Evolutionary conservation across 306 rosid genomes (phyloP).

Genomic region (Ormosia semicastrata): DNA sequence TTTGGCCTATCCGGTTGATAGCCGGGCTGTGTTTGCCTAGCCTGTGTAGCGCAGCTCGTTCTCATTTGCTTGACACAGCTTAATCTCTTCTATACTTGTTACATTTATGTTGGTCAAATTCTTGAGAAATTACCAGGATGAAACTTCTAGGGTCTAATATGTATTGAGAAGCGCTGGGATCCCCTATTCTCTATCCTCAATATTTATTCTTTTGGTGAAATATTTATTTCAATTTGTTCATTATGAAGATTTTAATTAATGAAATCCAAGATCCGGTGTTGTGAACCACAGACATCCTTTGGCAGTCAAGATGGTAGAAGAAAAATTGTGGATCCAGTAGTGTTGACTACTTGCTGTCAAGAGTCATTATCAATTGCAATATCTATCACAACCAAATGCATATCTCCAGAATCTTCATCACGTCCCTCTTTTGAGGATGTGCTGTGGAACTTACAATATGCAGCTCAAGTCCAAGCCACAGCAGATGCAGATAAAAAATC

Average conservation of each 20-base stretch:
- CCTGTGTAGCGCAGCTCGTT: too few relatives aligned
- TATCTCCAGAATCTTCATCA: constrained; percentile 48
- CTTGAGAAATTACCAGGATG: neutral
- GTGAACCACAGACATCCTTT: constrained; percentile 69
- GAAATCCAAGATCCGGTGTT: constrained; percentile 7
- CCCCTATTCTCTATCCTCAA: neutral
- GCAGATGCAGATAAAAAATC: constrained; percentile 78
- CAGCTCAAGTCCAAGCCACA: constrained; percentile 85
- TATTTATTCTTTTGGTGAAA: neutral
- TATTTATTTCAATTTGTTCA: neutral
- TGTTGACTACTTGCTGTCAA: constrained; percentile 69
- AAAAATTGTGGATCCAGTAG: constrained; percentile 73
- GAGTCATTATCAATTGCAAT: constrained; percentile 74
- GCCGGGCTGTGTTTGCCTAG: too few relatives aligned
- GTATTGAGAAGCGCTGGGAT: neutral
- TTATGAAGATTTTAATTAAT: neutral
- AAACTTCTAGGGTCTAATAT: neutral
- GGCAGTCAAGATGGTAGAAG: constrained; percentile 74
- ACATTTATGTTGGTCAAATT: neutral
- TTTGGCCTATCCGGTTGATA: too few relatives aligned
- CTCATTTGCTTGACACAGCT: too few relatives aligned
- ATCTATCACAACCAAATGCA: constrained; percentile 74
- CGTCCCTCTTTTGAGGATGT: constrained; percentile 88
- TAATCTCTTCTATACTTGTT: neutral
- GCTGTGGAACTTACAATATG: constrained; percentile 79